Evolutionary conservation across 2,329 filamentous ascomycete species (phyloP), one percentile per base, ranked within the genome.

Genomic region (Pyrenochaeta sp.): DNA sequence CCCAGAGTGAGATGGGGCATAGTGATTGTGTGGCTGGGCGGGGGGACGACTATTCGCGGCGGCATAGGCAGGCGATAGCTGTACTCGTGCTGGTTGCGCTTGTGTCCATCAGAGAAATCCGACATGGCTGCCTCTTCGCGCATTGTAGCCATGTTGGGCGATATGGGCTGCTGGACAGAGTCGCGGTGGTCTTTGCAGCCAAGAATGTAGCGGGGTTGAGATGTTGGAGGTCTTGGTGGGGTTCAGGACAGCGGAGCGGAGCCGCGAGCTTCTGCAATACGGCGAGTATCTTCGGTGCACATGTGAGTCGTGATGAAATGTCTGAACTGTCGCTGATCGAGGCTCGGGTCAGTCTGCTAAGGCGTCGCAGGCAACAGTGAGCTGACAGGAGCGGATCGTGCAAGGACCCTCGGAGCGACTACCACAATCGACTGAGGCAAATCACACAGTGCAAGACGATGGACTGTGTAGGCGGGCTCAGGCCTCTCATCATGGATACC

Each of bases 31-130:
- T 78, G 72, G 14, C 75, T 74, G 0, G 79, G 79, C 30, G 79
- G 79, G 12, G 80, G 80, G 17, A 82, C 76, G 40, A 80, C 72
- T 59, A 82, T 81, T 15, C 79, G 77, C 17, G 80, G 79, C 18
- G 79, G 78, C 4, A 78, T 78, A 7, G 80, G 80, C 1, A 82
- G 71, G 11, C 79, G 76, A 60, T 77, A 79, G 12, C 73, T 73
- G 67, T 81, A 82, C 42, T 77, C 76, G 36, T 73, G 63, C 12
- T 72, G 68, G 18, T 44, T 64, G 37, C 68, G 67, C 52, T 56
- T 63, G 39, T 72, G 67, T 7, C 66, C 58, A 20, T 52, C 51
- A 7, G 61, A 43, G 14, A 51, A 58, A 49, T 73, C 72, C 33
- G 72, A 69, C 61, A 75, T 66, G 33, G 68, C 60, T 14, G 60